Evolutionary conservation across 805 yeast species (phyloP).

Genomic region (Tetrapisispora arboricola): DNA sequence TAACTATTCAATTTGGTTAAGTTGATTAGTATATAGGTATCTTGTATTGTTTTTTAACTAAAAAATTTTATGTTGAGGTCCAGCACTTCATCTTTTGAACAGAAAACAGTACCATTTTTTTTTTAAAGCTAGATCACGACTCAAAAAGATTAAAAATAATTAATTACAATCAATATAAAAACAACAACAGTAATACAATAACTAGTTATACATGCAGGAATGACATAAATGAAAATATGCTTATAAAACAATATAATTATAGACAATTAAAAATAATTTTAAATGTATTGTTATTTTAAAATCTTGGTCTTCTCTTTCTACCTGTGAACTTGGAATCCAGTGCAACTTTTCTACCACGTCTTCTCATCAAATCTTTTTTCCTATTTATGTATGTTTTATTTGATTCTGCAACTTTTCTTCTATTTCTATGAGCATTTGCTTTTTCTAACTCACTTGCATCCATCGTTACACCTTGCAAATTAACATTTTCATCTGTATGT

Average conservation of each 20-base stretch:
- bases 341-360: conserved; percentile 84
- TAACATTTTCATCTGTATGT: conserved; percentile 58
- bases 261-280: too few relatives aligned
- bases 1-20: too few relatives aligned
- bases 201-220: too few relatives aligned
- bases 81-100: too few relatives aligned
- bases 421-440: conserved; percentile 26
- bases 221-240: too few relatives aligned
- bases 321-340: conserved; percentile 87
- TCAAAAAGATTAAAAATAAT: too few relatives aligned
- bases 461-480: conserved; percentile 70
- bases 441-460: conserved; percentile 43
- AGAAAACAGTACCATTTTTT: too few relatives aligned
- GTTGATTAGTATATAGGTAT: too few relatives aligned
- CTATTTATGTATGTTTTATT: conserved; percentile 73
- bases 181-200: not conserved
- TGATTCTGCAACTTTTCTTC: conserved; percentile 42
- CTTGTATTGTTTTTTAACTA: too few relatives aligned
- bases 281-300: conserved; percentile 27
- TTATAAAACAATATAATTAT: too few relatives aligned
- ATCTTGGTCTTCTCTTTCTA: conserved; percentile 61
- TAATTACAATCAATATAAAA: not conserved
- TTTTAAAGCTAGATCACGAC: too few relatives aligned
- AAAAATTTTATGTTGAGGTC: too few relatives aligned
- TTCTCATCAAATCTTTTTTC: conserved; percentile 88